Evolutionary conservation across 176 grass and related monocot species (phyloP).

Genomic region (Juncus inflexus): DNA sequence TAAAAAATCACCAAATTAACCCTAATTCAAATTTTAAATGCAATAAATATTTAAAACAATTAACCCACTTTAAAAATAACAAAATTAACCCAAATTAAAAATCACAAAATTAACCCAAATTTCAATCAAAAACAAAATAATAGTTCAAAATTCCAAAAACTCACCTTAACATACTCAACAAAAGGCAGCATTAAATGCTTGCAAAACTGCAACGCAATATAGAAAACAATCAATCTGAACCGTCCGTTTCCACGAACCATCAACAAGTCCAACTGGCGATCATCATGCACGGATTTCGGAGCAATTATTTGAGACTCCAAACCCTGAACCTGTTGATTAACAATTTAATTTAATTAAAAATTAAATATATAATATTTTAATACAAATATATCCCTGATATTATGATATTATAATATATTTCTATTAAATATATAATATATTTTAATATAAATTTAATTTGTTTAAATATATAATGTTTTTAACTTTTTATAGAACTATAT

Average conservation of each 20-base stretch:
- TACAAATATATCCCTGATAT: too few species aligned
- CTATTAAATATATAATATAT: too few species aligned
- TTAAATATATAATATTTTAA: too few species aligned
- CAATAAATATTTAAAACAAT: neutral
- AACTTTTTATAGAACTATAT: too few species aligned
- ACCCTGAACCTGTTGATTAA: conserved; percentile 29
- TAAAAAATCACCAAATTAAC: conserved; percentile 8
- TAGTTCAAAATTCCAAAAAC: too few species aligned
- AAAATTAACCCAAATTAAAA: conserved; percentile 11
- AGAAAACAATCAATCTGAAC: conserved; percentile 71
- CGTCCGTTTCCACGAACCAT: conserved; percentile 74
- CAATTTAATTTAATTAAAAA: too few species aligned
- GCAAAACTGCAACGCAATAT: conserved; percentile 65
- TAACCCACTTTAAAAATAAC: neutral
- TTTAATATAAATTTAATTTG: too few species aligned
- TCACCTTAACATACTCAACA: conserved; percentile 96
- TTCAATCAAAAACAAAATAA: neutral
- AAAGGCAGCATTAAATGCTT: conserved; percentile 74
- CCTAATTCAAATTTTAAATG: conserved; percentile 1
- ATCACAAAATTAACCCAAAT: neutral
- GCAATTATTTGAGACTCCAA: conserved; percentile 68
- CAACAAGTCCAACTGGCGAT: conserved; percentile 66
- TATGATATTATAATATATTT: too few species aligned
- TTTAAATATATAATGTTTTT: too few species aligned
- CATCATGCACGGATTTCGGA: conserved; percentile 68